Conservation (phyloP, 331 rosid genomes). For the Saraca asoca region DNA sequence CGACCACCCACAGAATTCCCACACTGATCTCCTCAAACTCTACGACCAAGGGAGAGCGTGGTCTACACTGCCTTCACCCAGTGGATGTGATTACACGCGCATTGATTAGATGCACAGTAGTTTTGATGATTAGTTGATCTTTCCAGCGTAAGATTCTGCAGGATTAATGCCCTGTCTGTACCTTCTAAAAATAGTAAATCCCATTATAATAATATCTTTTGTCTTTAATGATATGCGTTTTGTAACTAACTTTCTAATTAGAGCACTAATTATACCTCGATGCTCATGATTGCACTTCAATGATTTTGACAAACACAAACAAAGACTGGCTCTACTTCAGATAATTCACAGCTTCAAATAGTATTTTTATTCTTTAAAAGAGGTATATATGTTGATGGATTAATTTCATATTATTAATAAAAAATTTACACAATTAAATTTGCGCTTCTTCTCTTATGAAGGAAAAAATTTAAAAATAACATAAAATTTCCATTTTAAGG, state of each 20-base stretch:
- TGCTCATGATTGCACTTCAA: not conserved
- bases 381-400: no score
- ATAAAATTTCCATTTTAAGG: no score
- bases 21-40: not conserved
- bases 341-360: no score
- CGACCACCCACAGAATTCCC: not conserved
- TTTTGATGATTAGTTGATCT: not conserved
- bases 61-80: not conserved
- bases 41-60: constrained; percentile 17
- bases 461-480: no score
- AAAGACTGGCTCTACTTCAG: no score
- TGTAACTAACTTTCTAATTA: constrained; percentile 32
- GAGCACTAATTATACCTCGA: not conserved
- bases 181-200: constrained; percentile 31
- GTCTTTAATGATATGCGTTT: constrained; percentile 11
- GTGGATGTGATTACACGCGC: not conserved
- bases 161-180: constrained; percentile 26
- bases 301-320: no score
- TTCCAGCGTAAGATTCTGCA: constrained; percentile 20
- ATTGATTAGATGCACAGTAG: not conserved
- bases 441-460: no score
- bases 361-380: no score
- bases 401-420: no score
- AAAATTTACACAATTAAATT: no score
- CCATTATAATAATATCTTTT: not conserved